These are phyloP conservation scores for Neoboletus magnificus DNA, from an alignment of 768 basidiomycete species.

Conservation along the genomic window DNA sequence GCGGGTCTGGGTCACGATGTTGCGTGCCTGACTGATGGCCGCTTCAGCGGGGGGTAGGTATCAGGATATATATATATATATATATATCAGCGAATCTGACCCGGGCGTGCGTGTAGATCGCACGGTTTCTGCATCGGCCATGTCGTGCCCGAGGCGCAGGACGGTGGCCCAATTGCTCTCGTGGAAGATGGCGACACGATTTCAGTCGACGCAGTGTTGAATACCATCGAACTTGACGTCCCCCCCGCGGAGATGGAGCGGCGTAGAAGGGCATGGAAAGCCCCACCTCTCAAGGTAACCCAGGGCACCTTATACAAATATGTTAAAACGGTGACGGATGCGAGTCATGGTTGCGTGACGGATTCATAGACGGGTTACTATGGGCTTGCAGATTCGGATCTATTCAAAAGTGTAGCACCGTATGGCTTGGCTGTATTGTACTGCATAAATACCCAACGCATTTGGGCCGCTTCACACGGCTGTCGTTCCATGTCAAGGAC, in stretches of 20 bases:
- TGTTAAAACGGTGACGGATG: slow-evolving; percentile 82
- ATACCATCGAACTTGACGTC: slow-evolving; percentile 77
- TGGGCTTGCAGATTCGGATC: slow-evolving; percentile 2
- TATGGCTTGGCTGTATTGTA: slow-evolving; percentile 1
- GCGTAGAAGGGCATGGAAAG: slow-evolving; percentile 70
- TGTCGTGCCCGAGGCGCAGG: slow-evolving; percentile 94
- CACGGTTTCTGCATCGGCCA: slow-evolving; percentile 98
- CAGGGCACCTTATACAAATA: slow-evolving; percentile 90
- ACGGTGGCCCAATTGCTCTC: slow-evolving; percentile 89
- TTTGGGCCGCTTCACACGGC: slow-evolving; percentile 12
- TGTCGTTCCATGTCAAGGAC: slow-evolving; percentile 17
- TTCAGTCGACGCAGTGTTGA: slow-evolving; percentile 83
- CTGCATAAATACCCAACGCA: not conserved
- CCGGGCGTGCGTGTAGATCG: slow-evolving; percentile 50
- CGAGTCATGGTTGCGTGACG: slow-evolving; percentile 89
- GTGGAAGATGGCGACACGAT: slow-evolving; percentile 86
- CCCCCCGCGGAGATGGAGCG: slow-evolving; percentile 74
- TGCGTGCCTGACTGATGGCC: slow-evolving; percentile 94
- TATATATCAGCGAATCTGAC: slow-evolving; percentile 12
- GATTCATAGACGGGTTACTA: slow-evolving; percentile 53
- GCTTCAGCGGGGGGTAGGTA: slow-evolving; percentile 94
- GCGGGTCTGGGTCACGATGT: slow-evolving; percentile 95
- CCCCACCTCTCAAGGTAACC: slow-evolving; percentile 79
- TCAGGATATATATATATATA: slow-evolving; percentile 9
- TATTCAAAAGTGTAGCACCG: slow-evolving; percentile 6